Conservation (phyloP, 2,329 filamentous ascomycete genomes). For the Meredithiella fracta region DNA sequence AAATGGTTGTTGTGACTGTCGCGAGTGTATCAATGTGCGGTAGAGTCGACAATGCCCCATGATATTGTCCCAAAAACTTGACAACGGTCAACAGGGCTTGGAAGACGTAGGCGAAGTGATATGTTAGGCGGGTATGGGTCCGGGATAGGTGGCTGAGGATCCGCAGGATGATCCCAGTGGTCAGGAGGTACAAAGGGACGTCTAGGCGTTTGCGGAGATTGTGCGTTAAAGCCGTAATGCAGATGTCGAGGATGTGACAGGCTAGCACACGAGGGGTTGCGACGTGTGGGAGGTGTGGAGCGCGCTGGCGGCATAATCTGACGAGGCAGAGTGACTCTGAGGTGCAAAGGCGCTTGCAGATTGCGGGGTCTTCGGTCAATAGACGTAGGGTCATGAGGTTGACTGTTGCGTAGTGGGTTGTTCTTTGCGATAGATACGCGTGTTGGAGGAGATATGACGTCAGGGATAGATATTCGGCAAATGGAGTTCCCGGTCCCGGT, state of each 20-base stretch:
- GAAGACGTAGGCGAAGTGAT: constrained; percentile 96
- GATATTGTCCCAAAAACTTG: constrained; percentile 79
- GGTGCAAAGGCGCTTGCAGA: constrained; percentile 72
- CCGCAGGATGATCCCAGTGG: constrained; percentile 65
- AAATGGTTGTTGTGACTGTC: constrained; percentile 61
- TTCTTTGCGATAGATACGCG: constrained; percentile 65
- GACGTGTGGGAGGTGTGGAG: constrained; percentile 66
- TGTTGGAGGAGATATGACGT: constrained; percentile 90
- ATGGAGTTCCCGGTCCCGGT: constrained; percentile 43
- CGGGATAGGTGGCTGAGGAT: constrained; percentile 71
- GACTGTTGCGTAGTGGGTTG: constrained; percentile 68
- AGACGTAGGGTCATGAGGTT: constrained; percentile 74
- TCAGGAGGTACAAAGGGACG: constrained; percentile 66
- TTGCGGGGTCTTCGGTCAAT: constrained; percentile 65
- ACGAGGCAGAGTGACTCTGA: constrained; percentile 59
- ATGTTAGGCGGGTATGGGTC: constrained; percentile 62
- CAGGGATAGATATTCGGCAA: constrained; percentile 70
- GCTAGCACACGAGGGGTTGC: constrained; percentile 57
- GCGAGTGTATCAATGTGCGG: constrained; percentile 57
- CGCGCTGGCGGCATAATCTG: constrained; percentile 74
- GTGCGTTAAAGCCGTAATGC: constrained; percentile 85
- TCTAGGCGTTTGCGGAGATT: constrained; percentile 72
- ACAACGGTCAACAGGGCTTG: constrained; percentile 73
- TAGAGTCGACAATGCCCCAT: constrained; percentile 54
- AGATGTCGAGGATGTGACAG: constrained; percentile 64